phyloP scores from a whole-genome alignment of 345 rosid species.

The Linum lewisii region DNA sequence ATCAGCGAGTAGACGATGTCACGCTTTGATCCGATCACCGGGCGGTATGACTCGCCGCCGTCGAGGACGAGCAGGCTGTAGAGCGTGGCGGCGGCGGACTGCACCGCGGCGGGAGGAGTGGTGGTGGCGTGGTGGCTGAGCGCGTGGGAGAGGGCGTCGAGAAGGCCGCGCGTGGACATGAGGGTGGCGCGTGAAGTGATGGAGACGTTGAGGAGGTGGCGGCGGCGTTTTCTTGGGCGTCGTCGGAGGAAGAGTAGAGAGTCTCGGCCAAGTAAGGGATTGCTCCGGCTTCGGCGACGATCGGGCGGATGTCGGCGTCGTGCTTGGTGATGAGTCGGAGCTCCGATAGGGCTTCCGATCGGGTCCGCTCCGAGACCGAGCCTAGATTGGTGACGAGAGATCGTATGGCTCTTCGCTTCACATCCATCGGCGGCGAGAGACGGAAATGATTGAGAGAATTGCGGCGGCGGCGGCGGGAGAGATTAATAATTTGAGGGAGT shows the following conservation, averaged over 20 bases:
- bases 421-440: no score
- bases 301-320: background rate
- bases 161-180: constrained; percentile 81
- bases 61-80: constrained; percentile 66
- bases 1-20: constrained; percentile 68
- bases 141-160: constrained; percentile 74
- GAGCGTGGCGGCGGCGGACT: constrained; percentile 73
- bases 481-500: no score
- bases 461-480: no score
- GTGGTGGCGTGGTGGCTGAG: constrained; percentile 48
- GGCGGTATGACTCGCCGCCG: constrained; percentile 39
- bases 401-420: no score
- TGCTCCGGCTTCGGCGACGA: constrained; percentile 33
- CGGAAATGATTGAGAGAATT: no score
- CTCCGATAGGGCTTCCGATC: background rate
- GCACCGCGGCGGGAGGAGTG: constrained; percentile 58
- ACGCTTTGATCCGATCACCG: constrained; percentile 75
- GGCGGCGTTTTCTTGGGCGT: constrained; percentile 74
- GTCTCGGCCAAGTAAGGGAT: constrained; percentile 74
- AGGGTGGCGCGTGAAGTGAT: constrained; percentile 54
- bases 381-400: no score
- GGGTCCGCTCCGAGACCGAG: background rate
- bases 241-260: constrained; percentile 57
- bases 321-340: background rate
- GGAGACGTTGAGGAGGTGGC: constrained; percentile 78